Percentiles rank a stretch among this genome's conserved stretches.
phyloP scores from a whole-genome alignment of 2,329 filamentous ascomycete genomes.

The Ophiosphaerella herpotricha region DNA sequence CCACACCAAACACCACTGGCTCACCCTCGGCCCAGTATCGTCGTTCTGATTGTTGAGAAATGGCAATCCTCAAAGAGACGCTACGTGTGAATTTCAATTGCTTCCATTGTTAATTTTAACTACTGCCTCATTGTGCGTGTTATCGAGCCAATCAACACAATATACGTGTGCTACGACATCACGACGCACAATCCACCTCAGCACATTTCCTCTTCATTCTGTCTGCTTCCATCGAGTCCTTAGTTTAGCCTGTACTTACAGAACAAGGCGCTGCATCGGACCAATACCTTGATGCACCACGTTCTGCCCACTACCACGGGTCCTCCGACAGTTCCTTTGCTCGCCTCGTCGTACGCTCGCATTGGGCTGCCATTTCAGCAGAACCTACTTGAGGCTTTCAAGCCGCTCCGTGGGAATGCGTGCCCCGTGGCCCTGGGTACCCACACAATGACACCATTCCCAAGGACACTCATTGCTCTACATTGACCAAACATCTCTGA shows the following conservation, averaged over 20 bases:
- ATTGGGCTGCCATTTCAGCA: neutral
- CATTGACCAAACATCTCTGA: constrained; percentile 19
- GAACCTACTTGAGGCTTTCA: neutral
- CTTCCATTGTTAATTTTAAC: neutral
- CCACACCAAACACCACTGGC: neutral
- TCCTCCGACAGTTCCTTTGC: constrained; percentile 5
- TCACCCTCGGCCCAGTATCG: neutral
- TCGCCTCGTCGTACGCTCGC: constrained; percentile 11
- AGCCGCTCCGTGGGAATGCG: neutral
- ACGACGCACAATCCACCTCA: constrained; percentile 16
- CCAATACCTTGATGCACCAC: constrained; percentile 12
- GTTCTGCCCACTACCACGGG: constrained; percentile 11
- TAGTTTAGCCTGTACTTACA: neutral
- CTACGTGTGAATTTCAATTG: neutral
- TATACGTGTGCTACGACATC: constrained; percentile 38
- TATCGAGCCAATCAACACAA: constrained; percentile 30
- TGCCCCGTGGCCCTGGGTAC: constrained; percentile 8
- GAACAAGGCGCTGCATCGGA: neutral
- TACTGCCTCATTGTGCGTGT: constrained; percentile 17
- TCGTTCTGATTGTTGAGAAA: neutral
- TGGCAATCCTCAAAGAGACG: neutral
- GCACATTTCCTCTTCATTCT: constrained; percentile 1
- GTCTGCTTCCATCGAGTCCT: neutral
- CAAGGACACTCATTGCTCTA: constrained; percentile 21
- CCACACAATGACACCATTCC: constrained; percentile 18